Evolutionary conservation across 2,329 filamentous ascomycete species (phyloP), one percentile per base, ranked within the genome.

Genomic region (Fusarium sambucinum): DNA sequence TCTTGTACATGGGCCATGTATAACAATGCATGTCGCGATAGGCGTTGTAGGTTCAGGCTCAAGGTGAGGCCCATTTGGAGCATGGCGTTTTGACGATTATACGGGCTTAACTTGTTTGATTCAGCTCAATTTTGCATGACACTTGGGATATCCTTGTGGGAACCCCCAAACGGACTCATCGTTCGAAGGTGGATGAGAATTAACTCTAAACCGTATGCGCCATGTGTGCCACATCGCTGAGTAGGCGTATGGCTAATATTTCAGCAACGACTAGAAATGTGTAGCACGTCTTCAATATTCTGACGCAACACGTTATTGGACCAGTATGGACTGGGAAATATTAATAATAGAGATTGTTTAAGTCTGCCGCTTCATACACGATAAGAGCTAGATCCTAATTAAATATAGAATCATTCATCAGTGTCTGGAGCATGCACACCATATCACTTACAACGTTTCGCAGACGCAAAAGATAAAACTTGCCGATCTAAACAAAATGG

Each of bases 1-100:
- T 57, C 46, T 55, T 55, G 29, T 44, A 56, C 27, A 63, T 42
- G 25, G 48, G 70, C 38, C 35, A 42, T 63, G 48, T 69, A 60
- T 54, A 56, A 40, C 46, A 47, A 40, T 62, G 53, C 53, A 55
- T 55, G 60, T 66, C 35, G 33, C 23, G 42, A 58, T 25, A 57
- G 72, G 72, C 70, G 70, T 74, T 74, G 54, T 54, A 58, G 59
- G 69, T 52, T 54, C 38, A 54, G 63, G 72, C 64, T 59, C 62
- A 73, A 74, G 72, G 72, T 74, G 72, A 74, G 72, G 67, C 63
- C 71, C 45, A 73, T 66, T 58, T 70, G 72, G 72, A 66, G 70
- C 67, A 68, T 66, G 69, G 59, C 46, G 64, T 74, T 63, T 63
- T 66, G 41, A 59, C 63, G 60, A 66, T 70, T 70, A 66, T 55